Conservation (phyloP, 73 alveolate species). For the Paramecium sexaurelia region DNA sequence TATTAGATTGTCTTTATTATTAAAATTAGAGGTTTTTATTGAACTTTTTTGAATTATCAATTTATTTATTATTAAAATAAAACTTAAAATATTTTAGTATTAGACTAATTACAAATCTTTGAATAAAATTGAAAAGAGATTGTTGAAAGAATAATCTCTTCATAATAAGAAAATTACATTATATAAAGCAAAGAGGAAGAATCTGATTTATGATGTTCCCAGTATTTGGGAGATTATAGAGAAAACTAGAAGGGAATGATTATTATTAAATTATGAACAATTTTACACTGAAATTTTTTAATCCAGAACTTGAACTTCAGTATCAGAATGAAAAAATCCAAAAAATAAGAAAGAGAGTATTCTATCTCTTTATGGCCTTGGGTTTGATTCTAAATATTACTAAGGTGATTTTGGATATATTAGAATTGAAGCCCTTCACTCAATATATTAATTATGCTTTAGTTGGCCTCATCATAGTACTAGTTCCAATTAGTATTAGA, state of each 20-base stretch:
- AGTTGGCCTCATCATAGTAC: neutral
- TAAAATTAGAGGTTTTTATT: too few species aligned
- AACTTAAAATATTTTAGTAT: too few species aligned
- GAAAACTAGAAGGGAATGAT: neutral
- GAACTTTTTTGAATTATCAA: too few species aligned
- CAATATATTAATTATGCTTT: neutral
- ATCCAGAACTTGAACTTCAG: neutral
- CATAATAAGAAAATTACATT: neutral
- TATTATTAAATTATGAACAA: neutral
- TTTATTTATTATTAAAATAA: too few species aligned
- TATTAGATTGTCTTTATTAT: too few species aligned
- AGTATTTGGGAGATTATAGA: neutral
- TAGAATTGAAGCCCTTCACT: neutral
- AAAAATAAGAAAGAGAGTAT: slow-evolving; percentile 1
- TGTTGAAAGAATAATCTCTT: neutral
- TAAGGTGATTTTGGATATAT: neutral
- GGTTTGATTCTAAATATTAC: neutral
- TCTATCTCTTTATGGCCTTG: slow-evolving; percentile 3
- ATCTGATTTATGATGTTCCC: neutral
- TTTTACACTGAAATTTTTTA: neutral
- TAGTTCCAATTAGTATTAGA: neutral
- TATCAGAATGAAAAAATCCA: neutral
- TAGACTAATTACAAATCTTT: too few species aligned
- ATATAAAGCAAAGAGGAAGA: neutral
- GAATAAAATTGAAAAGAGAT: too few species aligned